Evolutionary conservation across 306 rosid species (phyloP).

Genomic region (Gillenia trifoliata): DNA sequence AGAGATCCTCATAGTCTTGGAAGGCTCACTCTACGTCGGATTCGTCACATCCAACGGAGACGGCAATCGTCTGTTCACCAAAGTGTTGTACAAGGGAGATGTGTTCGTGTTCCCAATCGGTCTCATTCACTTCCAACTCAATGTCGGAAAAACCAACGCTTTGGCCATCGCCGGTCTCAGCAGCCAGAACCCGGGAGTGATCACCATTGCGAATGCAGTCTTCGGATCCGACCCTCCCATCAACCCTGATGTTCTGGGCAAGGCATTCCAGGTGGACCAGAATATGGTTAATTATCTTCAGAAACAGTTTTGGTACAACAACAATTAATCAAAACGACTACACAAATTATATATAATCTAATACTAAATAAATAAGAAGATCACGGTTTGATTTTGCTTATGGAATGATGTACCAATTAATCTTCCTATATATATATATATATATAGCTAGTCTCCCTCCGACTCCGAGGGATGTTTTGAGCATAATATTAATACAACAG

Average conservation of each 20-base stretch:
- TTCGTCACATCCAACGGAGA: neutral
- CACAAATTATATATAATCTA: too few relatives aligned
- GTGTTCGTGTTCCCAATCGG: conserved; percentile 1
- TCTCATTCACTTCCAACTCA: conserved; percentile 11
- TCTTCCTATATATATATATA: too few relatives aligned
- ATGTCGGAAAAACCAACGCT: neutral
- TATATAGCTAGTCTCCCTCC: too few relatives aligned
- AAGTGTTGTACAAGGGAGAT: neutral
- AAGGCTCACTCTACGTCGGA: conserved; percentile 13
- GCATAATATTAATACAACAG: too few relatives aligned
- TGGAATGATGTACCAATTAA: too few relatives aligned
- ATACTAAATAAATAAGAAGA: too few relatives aligned
- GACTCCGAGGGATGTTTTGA: too few relatives aligned
- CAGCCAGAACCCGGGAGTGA: conserved; percentile 4
- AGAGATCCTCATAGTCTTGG: neutral
- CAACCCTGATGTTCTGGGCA: neutral
- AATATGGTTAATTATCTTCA: neutral
- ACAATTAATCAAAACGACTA: neutral
- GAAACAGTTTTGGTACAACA: conserved; percentile 10
- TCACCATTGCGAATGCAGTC: conserved; percentile 2
- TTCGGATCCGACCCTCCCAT: neutral
- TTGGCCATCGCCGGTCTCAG: neutral
- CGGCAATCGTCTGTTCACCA: neutral
- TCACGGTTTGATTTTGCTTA: too few relatives aligned
- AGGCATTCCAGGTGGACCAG: neutral